phyloP scores from a whole-genome alignment of 768 basidiomycete species.

The Lactarius hengduanensis region DNA sequence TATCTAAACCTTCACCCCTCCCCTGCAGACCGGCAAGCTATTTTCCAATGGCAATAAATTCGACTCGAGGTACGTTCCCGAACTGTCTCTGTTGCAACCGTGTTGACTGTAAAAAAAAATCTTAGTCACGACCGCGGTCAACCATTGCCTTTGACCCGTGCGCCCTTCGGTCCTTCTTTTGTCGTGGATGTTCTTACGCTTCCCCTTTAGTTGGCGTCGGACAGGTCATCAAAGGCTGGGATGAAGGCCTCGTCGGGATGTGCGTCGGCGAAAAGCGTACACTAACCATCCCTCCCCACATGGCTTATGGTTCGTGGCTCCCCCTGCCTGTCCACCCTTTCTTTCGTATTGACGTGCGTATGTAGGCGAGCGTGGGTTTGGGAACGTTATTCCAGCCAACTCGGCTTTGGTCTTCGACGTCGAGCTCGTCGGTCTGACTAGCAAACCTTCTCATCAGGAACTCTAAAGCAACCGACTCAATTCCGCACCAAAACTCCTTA shows the following conservation, averaged over 20 bases:
- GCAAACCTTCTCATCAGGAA: slow-evolving; percentile 45
- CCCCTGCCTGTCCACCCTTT: not conserved
- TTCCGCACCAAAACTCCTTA: not conserved
- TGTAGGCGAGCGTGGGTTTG: slow-evolving; percentile 72
- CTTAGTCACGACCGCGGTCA: slow-evolving; percentile 64
- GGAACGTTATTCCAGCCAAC: slow-evolving; percentile 71
- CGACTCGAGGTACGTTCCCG: slow-evolving; percentile 69
- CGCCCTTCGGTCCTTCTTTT: slow-evolving; percentile 30
- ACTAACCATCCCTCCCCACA: slow-evolving; percentile 75
- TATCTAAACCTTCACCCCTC: slow-evolving; percentile 5
- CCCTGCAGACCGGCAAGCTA: slow-evolving; percentile 72
- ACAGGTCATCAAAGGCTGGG: slow-evolving; percentile 86
- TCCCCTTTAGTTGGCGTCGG: slow-evolving; percentile 61
- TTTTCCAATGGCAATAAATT: slow-evolving; percentile 78
- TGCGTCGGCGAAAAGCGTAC: slow-evolving; percentile 86
- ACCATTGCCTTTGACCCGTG: slow-evolving; percentile 79
- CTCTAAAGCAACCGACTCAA: slow-evolving; percentile 37
- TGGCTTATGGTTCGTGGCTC: slow-evolving; percentile 74
- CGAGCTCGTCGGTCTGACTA: slow-evolving; percentile 69
- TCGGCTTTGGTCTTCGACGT: slow-evolving; percentile 85
- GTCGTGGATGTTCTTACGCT: not conserved
- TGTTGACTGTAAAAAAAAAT: not conserved
- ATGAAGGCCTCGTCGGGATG: slow-evolving; percentile 79
- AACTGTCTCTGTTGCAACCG: not conserved
- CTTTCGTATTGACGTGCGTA: not conserved